A percentile compares a stretch with the other conserved stretches of the same genome.
These are phyloP conservation scores for Aspergillus funiculosus DNA, from an alignment of 495 filamentous ascomycete genomes.

Conservation along the genomic window DNA sequence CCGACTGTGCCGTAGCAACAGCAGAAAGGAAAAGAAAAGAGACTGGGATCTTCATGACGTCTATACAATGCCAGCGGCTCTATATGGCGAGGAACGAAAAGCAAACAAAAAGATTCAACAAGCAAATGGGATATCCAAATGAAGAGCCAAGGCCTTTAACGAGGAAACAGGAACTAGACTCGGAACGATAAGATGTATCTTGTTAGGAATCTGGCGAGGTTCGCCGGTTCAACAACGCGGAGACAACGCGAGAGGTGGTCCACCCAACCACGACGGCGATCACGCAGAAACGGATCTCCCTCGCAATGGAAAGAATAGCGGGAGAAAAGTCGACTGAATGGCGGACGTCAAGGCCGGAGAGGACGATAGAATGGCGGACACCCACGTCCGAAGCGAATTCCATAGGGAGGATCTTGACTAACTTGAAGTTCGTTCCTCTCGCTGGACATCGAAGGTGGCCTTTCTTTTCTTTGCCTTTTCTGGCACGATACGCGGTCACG, in stretches of 20 bases:
- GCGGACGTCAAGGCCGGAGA: slow-evolving; percentile 40
- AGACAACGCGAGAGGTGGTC: slow-evolving; percentile 42
- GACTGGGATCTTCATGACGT: slow-evolving; percentile 36
- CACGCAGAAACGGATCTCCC: slow-evolving; percentile 43
- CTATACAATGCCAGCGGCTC: slow-evolving; percentile 13
- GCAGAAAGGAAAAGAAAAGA: slow-evolving; percentile 46
- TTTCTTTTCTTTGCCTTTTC: slow-evolving; percentile 22
- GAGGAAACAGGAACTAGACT: background rate
- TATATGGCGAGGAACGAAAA: background rate
- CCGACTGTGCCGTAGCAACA: slow-evolving; percentile 53
- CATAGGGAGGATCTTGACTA: slow-evolving; percentile 28
- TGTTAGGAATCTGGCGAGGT: slow-evolving; percentile 27
- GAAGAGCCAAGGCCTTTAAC: background rate
- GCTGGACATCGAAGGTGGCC: too few species aligned
- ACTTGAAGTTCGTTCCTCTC: background rate
- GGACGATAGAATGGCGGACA: slow-evolving; percentile 44
- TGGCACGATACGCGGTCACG: slow-evolving; percentile 13
- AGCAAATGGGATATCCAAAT: background rate
- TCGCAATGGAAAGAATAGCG: slow-evolving; percentile 37
- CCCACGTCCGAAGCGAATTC: slow-evolving; percentile 47
- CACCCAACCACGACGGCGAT: slow-evolving; percentile 48
- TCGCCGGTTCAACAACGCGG: slow-evolving; percentile 33
- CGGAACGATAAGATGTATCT: slow-evolving; percentile 3
- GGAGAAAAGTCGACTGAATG: slow-evolving; percentile 46
- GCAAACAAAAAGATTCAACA: background rate